Evolutionary conservation across 1,139 yeast species (phyloP), one percentile per base, ranked within the genome.

Genomic region (Magnusiomyces starmeri): DNA sequence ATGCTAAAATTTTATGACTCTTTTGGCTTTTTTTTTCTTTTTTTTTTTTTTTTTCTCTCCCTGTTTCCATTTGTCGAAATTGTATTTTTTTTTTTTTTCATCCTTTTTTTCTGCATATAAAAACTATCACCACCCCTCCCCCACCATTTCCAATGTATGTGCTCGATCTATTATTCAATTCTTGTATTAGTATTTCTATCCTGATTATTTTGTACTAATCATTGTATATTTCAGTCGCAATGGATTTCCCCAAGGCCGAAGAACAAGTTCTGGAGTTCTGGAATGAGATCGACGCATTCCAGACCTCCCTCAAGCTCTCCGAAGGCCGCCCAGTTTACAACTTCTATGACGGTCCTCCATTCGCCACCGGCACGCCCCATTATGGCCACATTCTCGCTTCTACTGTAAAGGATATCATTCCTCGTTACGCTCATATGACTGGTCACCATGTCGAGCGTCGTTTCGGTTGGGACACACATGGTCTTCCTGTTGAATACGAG

Each of bases 381-480:
- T 94, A 92, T 68, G 99, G 99, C 56, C 99, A 92, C 67, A 84
- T 92, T 65, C 76, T 94, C 69, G 94, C 97, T 2, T 90, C 97
- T 41, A 92, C 98, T 54, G 87, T 89, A 62, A 92, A 90, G 76
- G 99, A 92, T 74, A 87, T 92, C 60, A 90, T 92, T 55, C 98
- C 98, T 53, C 82, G 99, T 68, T 92, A 89, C 67, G 97, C 98
- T 53, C 86, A 95, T 59, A 92, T 92, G 97, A 90, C 86, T 61
- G 98, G 98, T 18, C 85, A 81, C 71, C 87, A 85, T 63, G 98
- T 92, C 46, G 96, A 87, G 71, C 86, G 99, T 74, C 81, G 97
- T 65, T 92, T 94, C 60, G 99, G 99, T 56, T 92, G 99, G 99
- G 99, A 92, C 72, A 92, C 98, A 52, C 99, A 92, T 69, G 99